Conservation (phyloP, 192 early-diverging fungal genomes). For the Coemansia sp. region DNA sequence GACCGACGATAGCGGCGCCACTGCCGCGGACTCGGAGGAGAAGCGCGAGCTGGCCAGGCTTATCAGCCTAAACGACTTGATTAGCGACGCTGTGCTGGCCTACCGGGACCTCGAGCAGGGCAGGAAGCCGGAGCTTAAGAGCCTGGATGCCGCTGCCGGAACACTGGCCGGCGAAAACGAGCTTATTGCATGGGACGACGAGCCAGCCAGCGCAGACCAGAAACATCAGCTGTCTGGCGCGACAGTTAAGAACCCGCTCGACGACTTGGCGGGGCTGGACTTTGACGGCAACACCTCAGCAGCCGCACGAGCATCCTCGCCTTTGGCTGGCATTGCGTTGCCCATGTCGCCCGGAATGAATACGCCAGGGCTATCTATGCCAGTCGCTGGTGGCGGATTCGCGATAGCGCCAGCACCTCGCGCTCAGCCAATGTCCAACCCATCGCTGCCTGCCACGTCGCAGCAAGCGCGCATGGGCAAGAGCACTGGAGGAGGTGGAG, state of each 20-base stretch:
- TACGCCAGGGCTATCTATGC: constrained; percentile 25
- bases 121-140: constrained; percentile 19
- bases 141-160: neutral
- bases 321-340: neutral
- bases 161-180: constrained; percentile 1
- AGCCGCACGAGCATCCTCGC: neutral
- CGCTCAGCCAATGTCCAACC: constrained; percentile 47
- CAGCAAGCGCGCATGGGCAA: constrained; percentile 35
- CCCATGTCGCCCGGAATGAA: constrained; percentile 18
- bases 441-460: constrained; percentile 43
- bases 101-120: constrained; percentile 40
- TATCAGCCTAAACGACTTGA: constrained; percentile 42
- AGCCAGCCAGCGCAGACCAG: neutral
- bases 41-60: constrained; percentile 37
- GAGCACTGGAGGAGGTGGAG: neutral
- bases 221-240: neutral
- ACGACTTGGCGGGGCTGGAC: constrained; percentile 43
- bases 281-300: constrained; percentile 23
- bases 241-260: constrained; percentile 18
- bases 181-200: constrained; percentile 41
- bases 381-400: constrained; percentile 10
- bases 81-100: constrained; percentile 37
- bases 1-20: neutral
- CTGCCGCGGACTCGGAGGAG: constrained; percentile 14
- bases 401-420: neutral